These are phyloP conservation scores for Dryadomyces quercivorus DNA, from an alignment of 2,329 filamentous ascomycete genomes.

Conservation along the genomic window DNA sequence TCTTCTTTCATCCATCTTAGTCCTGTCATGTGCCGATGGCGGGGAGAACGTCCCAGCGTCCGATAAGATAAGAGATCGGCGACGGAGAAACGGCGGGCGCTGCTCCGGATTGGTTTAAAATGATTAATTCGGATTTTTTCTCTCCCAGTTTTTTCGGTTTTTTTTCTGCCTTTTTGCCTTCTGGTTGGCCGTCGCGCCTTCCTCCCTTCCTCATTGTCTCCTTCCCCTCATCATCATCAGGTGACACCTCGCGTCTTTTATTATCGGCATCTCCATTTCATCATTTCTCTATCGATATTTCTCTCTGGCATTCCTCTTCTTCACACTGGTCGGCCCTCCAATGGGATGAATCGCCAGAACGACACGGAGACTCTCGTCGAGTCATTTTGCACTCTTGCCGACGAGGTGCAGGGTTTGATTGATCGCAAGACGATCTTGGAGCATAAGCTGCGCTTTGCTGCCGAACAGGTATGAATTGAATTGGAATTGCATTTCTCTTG, in stretches of 20 bases:
- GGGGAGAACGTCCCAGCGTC: not conserved
- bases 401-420: slow-evolving; percentile 50
- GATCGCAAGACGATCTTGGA: slow-evolving; percentile 54
- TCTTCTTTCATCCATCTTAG: not conserved
- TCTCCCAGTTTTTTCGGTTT: not conserved
- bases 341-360: slow-evolving; percentile 29
- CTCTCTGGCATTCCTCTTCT: not conserved
- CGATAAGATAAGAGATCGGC: slow-evolving; percentile 6
- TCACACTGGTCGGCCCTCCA: not conserved
- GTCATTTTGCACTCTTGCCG: slow-evolving; percentile 52
- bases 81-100: not conserved
- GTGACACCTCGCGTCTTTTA: not conserved
- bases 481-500: not conserved
- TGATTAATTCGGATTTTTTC: not conserved
- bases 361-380: slow-evolving; percentile 47
- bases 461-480: slow-evolving; percentile 45
- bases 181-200: not conserved
- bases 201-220: slow-evolving; percentile 2
- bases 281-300: too few relatives aligned
- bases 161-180: not conserved
- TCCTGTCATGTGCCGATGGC: not conserved
- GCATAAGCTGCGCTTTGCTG: slow-evolving; percentile 54
- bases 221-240: slow-evolving; percentile 1
- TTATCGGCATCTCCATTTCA: not conserved
- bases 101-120: not conserved